Base-by-base conservation (phyloP, 257 asterid genomes). In the Echium plantagineum region DNA sequence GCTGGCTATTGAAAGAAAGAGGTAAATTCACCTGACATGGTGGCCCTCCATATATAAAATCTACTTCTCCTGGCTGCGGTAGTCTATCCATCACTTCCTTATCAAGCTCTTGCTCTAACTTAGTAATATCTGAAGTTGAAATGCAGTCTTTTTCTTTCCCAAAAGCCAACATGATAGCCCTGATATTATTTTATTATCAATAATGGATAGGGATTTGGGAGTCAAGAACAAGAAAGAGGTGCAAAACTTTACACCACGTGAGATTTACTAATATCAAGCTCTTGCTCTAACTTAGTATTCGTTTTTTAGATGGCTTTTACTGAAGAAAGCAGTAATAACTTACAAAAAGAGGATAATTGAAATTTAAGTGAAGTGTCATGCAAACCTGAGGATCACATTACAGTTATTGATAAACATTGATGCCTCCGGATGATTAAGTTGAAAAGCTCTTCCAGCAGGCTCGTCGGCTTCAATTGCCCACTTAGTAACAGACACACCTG, bases 11-110 rank as follows among this genome's bases (percentile, higher is more conserved):
- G n/a, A 3, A 16, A 9, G 52, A 61, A 16, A 21, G 22, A 18
- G 38, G 7, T 8, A 4, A 38, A 18, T 42, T 31, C 26, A 69
- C 74, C 63, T 69, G 74, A 52, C 74, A 69, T 47, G 74, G 74
- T 63, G 74, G 74, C 20, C 74, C 74, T 21, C 74, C 74, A 35
- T 63, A 57, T 55, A 69, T 69, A 22, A 69, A 63, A 52, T 69
- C 74, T 20, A 69, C 74, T 5, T 69, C 61, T 7, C 69, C 74
- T 5, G 74, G 74, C 30, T 57, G 57, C 5, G 74, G 74, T 38
- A 69, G 28, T 57, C 12, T 52, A 24, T 58, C 48, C 5, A 69
- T 42, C 28, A 49, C 65, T 53, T 58, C 64, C 60, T 58, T 55
- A 3, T 26, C 60, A 32, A 69, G 69, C 22, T 35, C 46, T 51